Evolutionary conservation across 1,284 basidiomycete genomes (phyloP), one percentile per base, ranked within the genome.

Genomic region (Fomes fomentarius): DNA sequence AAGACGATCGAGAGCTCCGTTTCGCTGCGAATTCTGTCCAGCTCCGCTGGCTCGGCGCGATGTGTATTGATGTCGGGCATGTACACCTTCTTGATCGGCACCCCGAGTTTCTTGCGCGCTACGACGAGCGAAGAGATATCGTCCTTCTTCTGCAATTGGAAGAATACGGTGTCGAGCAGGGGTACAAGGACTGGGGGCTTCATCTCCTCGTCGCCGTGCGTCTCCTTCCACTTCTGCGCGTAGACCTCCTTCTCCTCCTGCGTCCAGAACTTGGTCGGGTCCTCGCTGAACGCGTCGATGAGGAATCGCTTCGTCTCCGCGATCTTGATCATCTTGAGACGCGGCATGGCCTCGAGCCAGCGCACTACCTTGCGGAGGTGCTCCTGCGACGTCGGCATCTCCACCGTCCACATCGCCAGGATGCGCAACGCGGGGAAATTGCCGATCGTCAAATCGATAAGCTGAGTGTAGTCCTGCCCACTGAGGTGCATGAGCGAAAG

Each of bases 311-410:
- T 68, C 52, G 80, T 63, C 44, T 70, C 68, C 25, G 76, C 74
- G 21, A 84, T 57, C 25, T 81, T 78, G 30, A 84, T 69, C 63
- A 79, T 81, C 45, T 64, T 69, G 28, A 87, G 64, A 22, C 71
- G 64, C 12, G 82, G 82, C 76, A 86, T 81, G 19, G 81, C 76
- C 39, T 76, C 67, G 35, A 86, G 64, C 76, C 78, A 82, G 41
- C 71, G 71, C 38, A 80, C 68, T 56, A 83, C 63, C 28, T 65
- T 57, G 31, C 58, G 52, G 46, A 60, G 60, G 24, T 69, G 70
- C 34, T 21, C 19, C 15, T 58, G 37, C 21, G 56, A 65, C 37
- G 62, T 57, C 25, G 62, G 54, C 28, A 76, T 52, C 25, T 80
- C 69, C 31, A 82, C 54, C 17, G 70, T 68, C 61, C 78, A 80